Evolutionary conservation across 768 basidiomycete genomes (phyloP).

Genomic region (Mycena rebaudengoi): DNA sequence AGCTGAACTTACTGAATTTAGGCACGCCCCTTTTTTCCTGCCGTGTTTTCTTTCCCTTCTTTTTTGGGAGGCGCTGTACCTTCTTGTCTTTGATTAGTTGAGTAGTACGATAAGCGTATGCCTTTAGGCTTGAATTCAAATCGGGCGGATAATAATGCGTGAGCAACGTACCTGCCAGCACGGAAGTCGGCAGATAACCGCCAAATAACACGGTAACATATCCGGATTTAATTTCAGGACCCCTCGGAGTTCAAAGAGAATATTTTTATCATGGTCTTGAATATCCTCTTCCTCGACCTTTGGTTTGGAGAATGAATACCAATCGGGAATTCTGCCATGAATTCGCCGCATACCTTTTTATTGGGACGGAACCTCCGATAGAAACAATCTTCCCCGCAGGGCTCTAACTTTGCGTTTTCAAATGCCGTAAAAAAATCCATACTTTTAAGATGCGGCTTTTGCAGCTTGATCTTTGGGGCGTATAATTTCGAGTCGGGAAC

Average conservation of each 20-base stretch:
- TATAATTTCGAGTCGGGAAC: not conserved
- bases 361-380: constrained; percentile 1
- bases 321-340: not conserved
- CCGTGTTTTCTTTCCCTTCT: no score
- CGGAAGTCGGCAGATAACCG: constrained; percentile 54
- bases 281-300: not conserved
- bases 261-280: not conserved
- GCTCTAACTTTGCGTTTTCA: no score
- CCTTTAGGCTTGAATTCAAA: not conserved
- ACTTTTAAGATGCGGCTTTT: constrained; percentile 26
- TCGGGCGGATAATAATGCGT: no score
- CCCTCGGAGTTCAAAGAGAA: constrained; percentile 40
- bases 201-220: constrained; percentile 58
- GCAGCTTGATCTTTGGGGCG: constrained; percentile 1
- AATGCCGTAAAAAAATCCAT: not conserved
- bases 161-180: constrained; percentile 56
- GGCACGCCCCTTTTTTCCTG: no score
- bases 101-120: not conserved
- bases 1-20: no score
- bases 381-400: constrained; percentile 34
- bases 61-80: no score
- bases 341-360: not conserved
- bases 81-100: no score
- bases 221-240: constrained; percentile 55
- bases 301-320: not conserved